Conservation (phyloP, 2,329 filamentous ascomycete genomes). For the Fusarium hostae region DNA sequence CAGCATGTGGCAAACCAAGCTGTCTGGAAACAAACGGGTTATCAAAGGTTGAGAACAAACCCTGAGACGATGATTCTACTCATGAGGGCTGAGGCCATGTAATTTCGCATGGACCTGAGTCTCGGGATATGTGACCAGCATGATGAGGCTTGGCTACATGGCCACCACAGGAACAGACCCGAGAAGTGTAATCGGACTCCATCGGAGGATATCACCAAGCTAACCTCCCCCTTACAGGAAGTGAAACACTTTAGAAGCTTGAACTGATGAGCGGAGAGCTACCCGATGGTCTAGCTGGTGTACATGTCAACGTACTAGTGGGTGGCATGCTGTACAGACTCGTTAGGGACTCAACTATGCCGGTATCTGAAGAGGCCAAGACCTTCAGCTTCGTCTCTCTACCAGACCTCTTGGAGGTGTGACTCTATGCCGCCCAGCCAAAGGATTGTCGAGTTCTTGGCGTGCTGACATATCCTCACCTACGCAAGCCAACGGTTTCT, state of each 20-base stretch:
- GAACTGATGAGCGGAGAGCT: background rate
- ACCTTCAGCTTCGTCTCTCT: background rate
- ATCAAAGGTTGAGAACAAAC: background rate
- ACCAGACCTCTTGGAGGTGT: no score
- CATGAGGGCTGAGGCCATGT: background rate
- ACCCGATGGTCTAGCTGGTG: background rate
- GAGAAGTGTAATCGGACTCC: background rate
- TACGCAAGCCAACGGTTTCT: background rate
- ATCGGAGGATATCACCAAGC: background rate
- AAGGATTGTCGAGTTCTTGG: background rate
- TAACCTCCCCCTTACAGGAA: background rate
- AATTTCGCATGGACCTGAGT: background rate
- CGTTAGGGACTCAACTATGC: background rate
- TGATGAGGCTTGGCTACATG: background rate
- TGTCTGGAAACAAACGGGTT: background rate
- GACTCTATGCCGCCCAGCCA: background rate
- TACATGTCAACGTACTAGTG: background rate
- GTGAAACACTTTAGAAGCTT: background rate
- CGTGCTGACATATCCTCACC: background rate
- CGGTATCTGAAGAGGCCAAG: background rate
- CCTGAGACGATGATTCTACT: background rate
- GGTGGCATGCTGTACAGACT: background rate
- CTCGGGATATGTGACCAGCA: background rate
- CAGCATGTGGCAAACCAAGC: background rate
- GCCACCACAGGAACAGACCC: background rate